A percentile compares a stretch with the other conserved stretches of the same genome.
Conservation (phyloP, 78 protist species). For the Guillardia theta region DNA sequence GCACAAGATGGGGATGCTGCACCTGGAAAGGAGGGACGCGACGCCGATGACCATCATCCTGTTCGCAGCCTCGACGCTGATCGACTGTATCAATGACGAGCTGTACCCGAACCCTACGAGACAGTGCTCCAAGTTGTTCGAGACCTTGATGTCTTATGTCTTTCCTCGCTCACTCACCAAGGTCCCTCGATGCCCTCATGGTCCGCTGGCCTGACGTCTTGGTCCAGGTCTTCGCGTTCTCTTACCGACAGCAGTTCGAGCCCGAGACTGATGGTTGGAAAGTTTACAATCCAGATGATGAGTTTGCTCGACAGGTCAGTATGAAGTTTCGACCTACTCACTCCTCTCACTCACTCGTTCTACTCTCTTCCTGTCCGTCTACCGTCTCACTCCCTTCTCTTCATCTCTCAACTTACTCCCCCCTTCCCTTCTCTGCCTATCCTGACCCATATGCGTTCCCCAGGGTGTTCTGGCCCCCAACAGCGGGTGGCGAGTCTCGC, state of each 20-base stretch:
- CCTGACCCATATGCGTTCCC: no score
- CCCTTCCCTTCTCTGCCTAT: no score
- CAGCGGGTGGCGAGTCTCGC: slow-evolving; percentile 26
- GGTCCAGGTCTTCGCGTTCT: slow-evolving; percentile 30
- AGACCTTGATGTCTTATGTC: background rate
- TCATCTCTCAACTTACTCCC: no score
- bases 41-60: slow-evolving; percentile 20
- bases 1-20: slow-evolving; percentile 41
- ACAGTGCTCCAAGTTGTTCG: slow-evolving; percentile 18
- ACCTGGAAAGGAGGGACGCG: background rate
- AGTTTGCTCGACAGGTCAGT: background rate
- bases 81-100: background rate
- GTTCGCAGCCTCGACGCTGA: slow-evolving; percentile 33
- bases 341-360: no score
- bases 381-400: no score
- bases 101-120: slow-evolving; percentile 21
- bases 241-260: background rate
- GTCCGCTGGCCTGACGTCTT: background rate
- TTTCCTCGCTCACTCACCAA: slow-evolving; percentile 19
- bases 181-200: background rate
- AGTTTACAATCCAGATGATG: slow-evolving; percentile 16
- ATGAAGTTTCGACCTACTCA: background rate
- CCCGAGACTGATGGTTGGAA: background rate
- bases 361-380: no score
- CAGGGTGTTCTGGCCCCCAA: background rate